Conservation (phyloP, 2,329 filamentous ascomycete species). For the Botrytis cinerea region DNA sequence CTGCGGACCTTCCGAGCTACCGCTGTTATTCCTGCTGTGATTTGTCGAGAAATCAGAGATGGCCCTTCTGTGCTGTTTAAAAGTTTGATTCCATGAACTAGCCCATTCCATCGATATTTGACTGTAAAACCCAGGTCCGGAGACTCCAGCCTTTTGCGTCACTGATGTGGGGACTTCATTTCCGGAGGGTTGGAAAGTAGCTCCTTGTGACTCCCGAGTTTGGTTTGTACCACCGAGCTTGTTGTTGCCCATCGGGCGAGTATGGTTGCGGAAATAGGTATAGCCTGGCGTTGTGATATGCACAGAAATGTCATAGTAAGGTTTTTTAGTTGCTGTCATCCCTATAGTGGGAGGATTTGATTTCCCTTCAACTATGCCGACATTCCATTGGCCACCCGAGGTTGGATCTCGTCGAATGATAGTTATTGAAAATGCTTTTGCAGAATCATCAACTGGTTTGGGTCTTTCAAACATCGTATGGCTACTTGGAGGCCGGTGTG, state of each 20-base stretch:
- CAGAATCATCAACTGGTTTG: conserved; percentile 2
- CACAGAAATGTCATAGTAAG: conserved; percentile 41
- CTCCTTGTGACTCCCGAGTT: conserved; percentile 5
- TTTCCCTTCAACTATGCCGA: conserved; percentile 59
- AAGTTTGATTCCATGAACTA: conserved; percentile 35
- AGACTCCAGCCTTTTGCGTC: conserved; percentile 14
- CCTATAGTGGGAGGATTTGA: conserved; percentile 13
- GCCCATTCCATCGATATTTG: conserved; percentile 56
- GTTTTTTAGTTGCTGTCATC: conserved; percentile 44
- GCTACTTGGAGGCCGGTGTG: conserved; percentile 15
- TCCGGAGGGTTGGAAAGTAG: neutral
- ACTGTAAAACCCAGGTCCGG: conserved; percentile 48
- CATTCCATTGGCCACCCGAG: conserved; percentile 72
- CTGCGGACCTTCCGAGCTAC: conserved; percentile 23
- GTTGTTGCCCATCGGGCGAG: conserved; percentile 14
- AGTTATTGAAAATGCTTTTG: conserved; percentile 42
- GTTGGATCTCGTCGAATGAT: conserved; percentile 74
- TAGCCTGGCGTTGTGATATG: conserved; percentile 42
- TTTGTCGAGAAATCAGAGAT: conserved; percentile 34
- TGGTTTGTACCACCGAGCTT: conserved; percentile 20
- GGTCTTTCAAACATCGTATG: conserved; percentile 22
- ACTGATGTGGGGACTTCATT: conserved; percentile 19
- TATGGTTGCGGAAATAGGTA: conserved; percentile 35
- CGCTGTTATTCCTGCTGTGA: conserved; percentile 28
- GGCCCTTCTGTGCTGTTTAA: conserved; percentile 35